Conservation (phyloP, 2,329 filamentous ascomycete genomes). For the Ophiocordyceps camponoti-rufipedis region DNA sequence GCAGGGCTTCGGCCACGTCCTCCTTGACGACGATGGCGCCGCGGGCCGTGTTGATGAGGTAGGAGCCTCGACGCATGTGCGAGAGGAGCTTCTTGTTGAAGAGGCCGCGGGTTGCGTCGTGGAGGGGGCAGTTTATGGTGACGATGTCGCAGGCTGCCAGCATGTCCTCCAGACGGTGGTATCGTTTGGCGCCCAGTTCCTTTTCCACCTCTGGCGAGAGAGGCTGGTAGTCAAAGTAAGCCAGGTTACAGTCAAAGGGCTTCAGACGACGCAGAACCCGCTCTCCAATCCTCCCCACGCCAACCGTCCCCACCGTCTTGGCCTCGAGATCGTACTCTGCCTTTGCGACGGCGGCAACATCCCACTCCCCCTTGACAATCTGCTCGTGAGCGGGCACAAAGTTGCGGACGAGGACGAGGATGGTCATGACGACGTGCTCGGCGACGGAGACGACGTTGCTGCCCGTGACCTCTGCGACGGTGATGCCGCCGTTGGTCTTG, state of each 20-base stretch:
- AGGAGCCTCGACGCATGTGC: constrained; percentile 37
- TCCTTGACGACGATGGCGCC: constrained; percentile 99
- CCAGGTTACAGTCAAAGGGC: constrained; percentile 96
- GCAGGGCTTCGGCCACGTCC: constrained; percentile 86
- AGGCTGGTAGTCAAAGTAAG: constrained; percentile 99
- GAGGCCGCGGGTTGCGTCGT: constrained; percentile 90
- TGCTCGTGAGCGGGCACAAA: constrained; percentile 95
- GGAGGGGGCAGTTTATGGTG: constrained; percentile 98
- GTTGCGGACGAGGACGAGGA: constrained; percentile 89
- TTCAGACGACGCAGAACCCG: constrained; percentile 91
- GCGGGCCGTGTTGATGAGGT: constrained; percentile 97
- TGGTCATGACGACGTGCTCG: constrained; percentile 99
- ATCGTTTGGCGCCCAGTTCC: constrained; percentile 87
- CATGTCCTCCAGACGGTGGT: constrained; percentile 84
- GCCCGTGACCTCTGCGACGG: constrained; percentile 92
- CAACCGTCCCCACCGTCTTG: constrained; percentile 96
- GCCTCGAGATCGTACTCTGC: constrained; percentile 94
- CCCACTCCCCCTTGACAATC: constrained; percentile 77
- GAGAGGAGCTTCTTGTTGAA: constrained; percentile 95
- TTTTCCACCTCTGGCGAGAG: constrained; percentile 69
- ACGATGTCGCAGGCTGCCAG: constrained; percentile 87
- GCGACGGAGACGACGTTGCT: constrained; percentile 97
- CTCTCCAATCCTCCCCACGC: constrained; percentile 93
- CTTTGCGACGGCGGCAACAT: constrained; percentile 92
- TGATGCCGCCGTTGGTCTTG: constrained; percentile 95